Conservation (phyloP, 2,329 filamentous ascomycete species). For the Xylogone sp. region DNA sequence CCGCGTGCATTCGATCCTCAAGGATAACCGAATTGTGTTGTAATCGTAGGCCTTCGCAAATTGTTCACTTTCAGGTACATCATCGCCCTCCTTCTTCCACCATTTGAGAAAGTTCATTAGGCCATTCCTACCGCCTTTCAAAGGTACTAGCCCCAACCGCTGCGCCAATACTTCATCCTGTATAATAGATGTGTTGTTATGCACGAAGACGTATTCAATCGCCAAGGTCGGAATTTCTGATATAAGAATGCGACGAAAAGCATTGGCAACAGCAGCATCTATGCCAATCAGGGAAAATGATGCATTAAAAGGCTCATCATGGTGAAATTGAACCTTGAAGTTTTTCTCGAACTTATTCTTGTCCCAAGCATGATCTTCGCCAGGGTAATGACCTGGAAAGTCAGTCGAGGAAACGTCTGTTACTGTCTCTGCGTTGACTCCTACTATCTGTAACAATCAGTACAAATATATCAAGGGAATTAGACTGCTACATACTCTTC, state of each 20-base stretch:
- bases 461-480: not conserved
- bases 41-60: slow-evolving; percentile 63
- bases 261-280: slow-evolving; percentile 91
- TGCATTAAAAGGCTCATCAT: slow-evolving; percentile 71
- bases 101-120: slow-evolving; percentile 76
- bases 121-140: slow-evolving; percentile 74
- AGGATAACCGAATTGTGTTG: slow-evolving; percentile 79
- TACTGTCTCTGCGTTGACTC: slow-evolving; percentile 86
- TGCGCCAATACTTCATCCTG: slow-evolving; percentile 96
- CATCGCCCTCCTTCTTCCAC: slow-evolving; percentile 66
- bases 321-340: slow-evolving; percentile 77
- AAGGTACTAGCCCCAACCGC: slow-evolving; percentile 84
- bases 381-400: slow-evolving; percentile 86
- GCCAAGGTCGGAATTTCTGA: slow-evolving; percentile 92
- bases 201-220: slow-evolving; percentile 88
- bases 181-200: slow-evolving; percentile 96
- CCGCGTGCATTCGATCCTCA: slow-evolving; percentile 77
- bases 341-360: slow-evolving; percentile 66
- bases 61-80: slow-evolving; percentile 50
- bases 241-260: slow-evolving; percentile 93
- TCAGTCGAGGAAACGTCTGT: slow-evolving; percentile 86
- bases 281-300: slow-evolving; percentile 90
- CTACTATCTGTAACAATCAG: slow-evolving; percentile 62
- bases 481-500: slow-evolving; percentile 48
- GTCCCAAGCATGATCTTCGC: slow-evolving; percentile 81